Conservation (phyloP, 768 basidiomycete genomes). For the Serendipita indica region DNA sequence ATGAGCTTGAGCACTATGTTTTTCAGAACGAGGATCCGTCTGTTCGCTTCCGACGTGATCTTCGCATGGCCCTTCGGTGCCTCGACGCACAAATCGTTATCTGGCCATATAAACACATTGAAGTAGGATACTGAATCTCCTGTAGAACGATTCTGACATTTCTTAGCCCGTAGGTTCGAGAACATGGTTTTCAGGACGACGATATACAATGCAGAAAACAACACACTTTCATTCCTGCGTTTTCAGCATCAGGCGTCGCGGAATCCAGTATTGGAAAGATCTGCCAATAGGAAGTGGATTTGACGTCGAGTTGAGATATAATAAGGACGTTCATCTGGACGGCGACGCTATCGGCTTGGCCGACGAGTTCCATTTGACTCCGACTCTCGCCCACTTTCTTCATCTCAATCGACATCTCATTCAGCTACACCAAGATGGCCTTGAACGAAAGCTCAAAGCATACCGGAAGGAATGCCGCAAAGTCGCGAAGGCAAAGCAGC, state of each 20-base stretch:
- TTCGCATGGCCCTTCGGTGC: conserved; percentile 49
- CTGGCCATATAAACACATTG: conserved; percentile 49
- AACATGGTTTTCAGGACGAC: conserved; percentile 32
- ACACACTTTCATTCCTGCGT: conserved; percentile 33
- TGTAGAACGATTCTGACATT: neutral
- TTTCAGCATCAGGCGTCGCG: conserved; percentile 38
- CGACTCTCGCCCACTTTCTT: conserved; percentile 47
- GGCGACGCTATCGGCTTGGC: conserved; percentile 46
- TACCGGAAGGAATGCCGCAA: conserved; percentile 39
- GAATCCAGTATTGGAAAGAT: conserved; percentile 36
- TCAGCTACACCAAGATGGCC: conserved; percentile 24
- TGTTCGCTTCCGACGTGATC: conserved; percentile 36
- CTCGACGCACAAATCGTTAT: conserved; percentile 45
- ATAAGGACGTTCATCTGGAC: conserved; percentile 33
- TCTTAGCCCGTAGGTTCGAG: conserved; percentile 34
- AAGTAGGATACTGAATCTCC: conserved; percentile 25
- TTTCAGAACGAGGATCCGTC: conserved; percentile 41
- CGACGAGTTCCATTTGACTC: conserved; percentile 49
- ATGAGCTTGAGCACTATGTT: conserved; percentile 44
- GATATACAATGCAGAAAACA: conserved; percentile 38
- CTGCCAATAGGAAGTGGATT: conserved; percentile 57
- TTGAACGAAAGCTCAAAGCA: conserved; percentile 33
- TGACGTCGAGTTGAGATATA: conserved; percentile 41
- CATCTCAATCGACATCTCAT: conserved; percentile 41
- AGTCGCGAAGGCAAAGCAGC: conserved; percentile 37